Conservation (phyloP, 208 protist species). For the Crithidia acanthocephali region DNA sequence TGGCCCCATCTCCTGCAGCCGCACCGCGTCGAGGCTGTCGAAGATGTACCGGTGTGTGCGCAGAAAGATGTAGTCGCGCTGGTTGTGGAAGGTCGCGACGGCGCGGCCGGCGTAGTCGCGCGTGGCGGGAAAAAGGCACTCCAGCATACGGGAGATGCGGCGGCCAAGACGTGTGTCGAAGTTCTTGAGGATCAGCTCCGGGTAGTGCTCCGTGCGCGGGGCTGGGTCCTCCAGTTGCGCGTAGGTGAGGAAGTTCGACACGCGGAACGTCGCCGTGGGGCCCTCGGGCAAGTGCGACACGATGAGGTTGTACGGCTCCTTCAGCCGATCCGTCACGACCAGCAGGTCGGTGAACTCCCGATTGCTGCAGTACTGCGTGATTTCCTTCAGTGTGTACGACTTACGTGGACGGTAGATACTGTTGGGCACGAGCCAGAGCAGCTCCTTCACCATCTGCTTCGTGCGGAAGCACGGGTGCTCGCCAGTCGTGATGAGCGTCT, state of each 20-base stretch:
- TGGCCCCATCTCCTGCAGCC: slow-evolving; percentile 94
- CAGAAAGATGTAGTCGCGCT: slow-evolving; percentile 95
- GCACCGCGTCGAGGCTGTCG: slow-evolving; percentile 86
- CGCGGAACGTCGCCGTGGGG: slow-evolving; percentile 87
- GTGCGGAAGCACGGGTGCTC: slow-evolving; percentile 86
- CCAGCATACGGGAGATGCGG: slow-evolving; percentile 84
- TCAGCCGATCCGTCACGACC: slow-evolving; percentile 86
- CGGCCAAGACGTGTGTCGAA: slow-evolving; percentile 93
- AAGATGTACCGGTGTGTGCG: slow-evolving; percentile 94
- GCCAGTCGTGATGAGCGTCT: slow-evolving; percentile 90
- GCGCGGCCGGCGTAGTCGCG: slow-evolving; percentile 90
- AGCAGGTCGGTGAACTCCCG: slow-evolving; percentile 92
- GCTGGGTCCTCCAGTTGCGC: slow-evolving; percentile 82
- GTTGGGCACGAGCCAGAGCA: slow-evolving; percentile 90
- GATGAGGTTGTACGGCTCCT: slow-evolving; percentile 89
- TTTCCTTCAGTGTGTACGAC: slow-evolving; percentile 92
- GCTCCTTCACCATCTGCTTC: slow-evolving; percentile 90
- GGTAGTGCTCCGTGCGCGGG: slow-evolving; percentile 91
- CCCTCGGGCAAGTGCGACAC: slow-evolving; percentile 91
- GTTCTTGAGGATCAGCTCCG: slow-evolving; percentile 95
- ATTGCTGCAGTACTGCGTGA: slow-evolving; percentile 91
- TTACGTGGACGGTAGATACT: slow-evolving; percentile 86
- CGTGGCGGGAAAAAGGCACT: slow-evolving; percentile 90
- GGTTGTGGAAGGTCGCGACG: slow-evolving; percentile 94
- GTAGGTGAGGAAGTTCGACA: slow-evolving; percentile 88